Percentiles rank a stretch among this genome's conserved stretches.
These are phyloP conservation scores for Pichia deserticola DNA, from an alignment of 805 yeast genomes.

Conservation along the genomic window DNA sequence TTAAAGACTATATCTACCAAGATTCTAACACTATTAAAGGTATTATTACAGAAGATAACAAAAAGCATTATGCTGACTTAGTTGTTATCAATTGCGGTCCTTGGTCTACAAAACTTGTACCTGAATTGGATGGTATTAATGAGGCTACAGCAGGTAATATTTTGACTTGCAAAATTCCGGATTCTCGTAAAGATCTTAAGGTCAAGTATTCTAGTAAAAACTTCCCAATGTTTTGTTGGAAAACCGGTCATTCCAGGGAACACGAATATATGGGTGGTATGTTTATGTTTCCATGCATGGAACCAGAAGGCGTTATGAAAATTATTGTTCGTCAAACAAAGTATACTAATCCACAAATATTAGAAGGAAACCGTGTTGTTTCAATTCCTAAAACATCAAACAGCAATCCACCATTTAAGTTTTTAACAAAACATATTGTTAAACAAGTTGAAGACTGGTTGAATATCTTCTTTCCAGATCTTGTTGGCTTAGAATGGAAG, in stretches of 20 bases:
- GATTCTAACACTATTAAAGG: constrained; percentile 16
- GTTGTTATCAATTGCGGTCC: constrained; percentile 24
- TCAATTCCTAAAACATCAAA: constrained; percentile 14
- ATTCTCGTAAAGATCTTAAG: constrained; percentile 26
- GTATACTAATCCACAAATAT: constrained; percentile 6
- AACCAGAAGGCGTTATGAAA: constrained; percentile 31
- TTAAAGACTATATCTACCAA: constrained; percentile 7
- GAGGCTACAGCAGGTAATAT: constrained; percentile 34
- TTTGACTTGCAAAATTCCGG: constrained; percentile 30
- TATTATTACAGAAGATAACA: constrained; percentile 20
- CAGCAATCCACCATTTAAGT: constrained; percentile 16
- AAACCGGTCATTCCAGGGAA: constrained; percentile 26
- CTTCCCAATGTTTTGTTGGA: constrained; percentile 32
- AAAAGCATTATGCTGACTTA: constrained; percentile 15
- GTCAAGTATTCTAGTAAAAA: constrained; percentile 27
- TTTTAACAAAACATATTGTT: constrained; percentile 20
- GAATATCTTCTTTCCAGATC: constrained; percentile 23
- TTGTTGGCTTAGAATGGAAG: constrained; percentile 19
- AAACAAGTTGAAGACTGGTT: constrained; percentile 23
- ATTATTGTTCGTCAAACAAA: constrained; percentile 29
- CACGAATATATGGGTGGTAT: constrained; percentile 27
- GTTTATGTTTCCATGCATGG: constrained; percentile 29
- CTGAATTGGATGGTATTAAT: constrained; percentile 26
- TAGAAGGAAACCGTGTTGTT: constrained; percentile 5
- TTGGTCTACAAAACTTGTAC: constrained; percentile 23